phyloP scores from a whole-genome alignment of 495 filamentous ascomycete species.

The Achaetomiella virescens region DNA sequence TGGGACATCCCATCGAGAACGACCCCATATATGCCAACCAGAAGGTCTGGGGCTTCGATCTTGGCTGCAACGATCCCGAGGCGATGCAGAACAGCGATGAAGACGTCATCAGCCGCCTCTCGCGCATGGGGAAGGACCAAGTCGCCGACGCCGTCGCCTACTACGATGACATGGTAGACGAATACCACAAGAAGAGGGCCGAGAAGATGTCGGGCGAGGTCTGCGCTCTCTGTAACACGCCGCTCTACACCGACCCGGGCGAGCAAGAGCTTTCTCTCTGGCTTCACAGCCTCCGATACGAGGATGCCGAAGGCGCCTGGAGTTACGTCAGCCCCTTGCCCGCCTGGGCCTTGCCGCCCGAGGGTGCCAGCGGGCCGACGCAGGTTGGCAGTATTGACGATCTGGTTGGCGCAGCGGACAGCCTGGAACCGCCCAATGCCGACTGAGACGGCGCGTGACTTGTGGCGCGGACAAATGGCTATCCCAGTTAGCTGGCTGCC shows the following conservation, averaged over 20 bases:
- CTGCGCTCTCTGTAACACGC: conserved; percentile 77
- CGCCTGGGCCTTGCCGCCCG: conserved; percentile 75
- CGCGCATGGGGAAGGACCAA: conserved; percentile 90
- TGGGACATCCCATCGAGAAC: conserved; percentile 92
- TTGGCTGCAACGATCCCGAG: conserved; percentile 65
- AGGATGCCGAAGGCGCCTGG: conserved; percentile 74
- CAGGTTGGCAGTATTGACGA: conserved; percentile 51
- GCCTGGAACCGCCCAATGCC: conserved; percentile 21
- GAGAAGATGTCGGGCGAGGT: conserved; percentile 85
- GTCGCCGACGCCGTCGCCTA: conserved; percentile 86
- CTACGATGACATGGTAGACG: conserved; percentile 83
- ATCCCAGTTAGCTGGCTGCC: background rate
- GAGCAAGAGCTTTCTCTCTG: conserved; percentile 86
- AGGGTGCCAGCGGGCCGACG: conserved; percentile 52
- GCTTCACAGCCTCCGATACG: conserved; percentile 85
- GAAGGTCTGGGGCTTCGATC: conserved; percentile 74
- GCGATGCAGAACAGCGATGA: conserved; percentile 66
- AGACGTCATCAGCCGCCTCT: conserved; percentile 77
- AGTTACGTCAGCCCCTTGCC: conserved; percentile 80
- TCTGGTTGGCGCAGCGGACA: conserved; percentile 39
- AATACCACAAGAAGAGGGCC: conserved; percentile 77
- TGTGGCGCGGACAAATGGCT: background rate
- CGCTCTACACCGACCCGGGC: conserved; percentile 87
- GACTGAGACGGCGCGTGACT: background rate
- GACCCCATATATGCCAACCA: conserved; percentile 97